Evolutionary conservation across 371 early-diverging fungal species (phyloP).

Genomic region (Rhizopus sp.): DNA sequence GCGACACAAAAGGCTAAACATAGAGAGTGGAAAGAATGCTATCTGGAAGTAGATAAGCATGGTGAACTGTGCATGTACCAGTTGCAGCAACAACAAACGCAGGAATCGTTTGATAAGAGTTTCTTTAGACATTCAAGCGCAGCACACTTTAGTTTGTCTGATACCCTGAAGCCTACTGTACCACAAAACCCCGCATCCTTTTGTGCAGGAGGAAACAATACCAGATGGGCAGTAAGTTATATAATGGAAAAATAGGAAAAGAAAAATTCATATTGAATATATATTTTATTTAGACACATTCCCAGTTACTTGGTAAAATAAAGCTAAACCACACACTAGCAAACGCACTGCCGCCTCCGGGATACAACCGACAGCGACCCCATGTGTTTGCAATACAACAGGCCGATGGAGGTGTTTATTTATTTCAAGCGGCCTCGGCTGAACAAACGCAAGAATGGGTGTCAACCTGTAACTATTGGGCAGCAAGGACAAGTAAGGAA

Average conservation of each 20-base stretch:
- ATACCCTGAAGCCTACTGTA: neutral
- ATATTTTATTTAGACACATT: conserved; percentile 31
- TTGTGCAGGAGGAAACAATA: neutral
- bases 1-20: conserved; percentile 76
- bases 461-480: conserved; percentile 89
- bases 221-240: conserved; percentile 17
- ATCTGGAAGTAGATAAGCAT: conserved; percentile 65
- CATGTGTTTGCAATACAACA: conserved; percentile 87
- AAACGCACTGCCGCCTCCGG: conserved; percentile 80
- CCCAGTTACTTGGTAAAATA: conserved; percentile 58
- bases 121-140: conserved; percentile 22
- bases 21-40: conserved; percentile 86
- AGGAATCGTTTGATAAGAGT: conserved; percentile 9
- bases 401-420: conserved; percentile 78
- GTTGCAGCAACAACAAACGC: conserved; percentile 46
- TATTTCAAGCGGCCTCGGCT: conserved; percentile 78
- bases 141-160: conserved; percentile 8
- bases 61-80: conserved; percentile 83
- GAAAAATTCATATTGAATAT: too few relatives aligned
- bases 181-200: neutral
- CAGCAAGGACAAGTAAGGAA: conserved; percentile 86
- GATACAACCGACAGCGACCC: conserved; percentile 77
- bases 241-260: neutral
- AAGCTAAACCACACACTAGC: conserved; percentile 82
- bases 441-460: conserved; percentile 84